Evolutionary conservation across 2,329 filamentous ascomycete genomes (phyloP), one percentile per base, ranked within the genome.

Genomic region (Pestalotiopsis sp.): DNA sequence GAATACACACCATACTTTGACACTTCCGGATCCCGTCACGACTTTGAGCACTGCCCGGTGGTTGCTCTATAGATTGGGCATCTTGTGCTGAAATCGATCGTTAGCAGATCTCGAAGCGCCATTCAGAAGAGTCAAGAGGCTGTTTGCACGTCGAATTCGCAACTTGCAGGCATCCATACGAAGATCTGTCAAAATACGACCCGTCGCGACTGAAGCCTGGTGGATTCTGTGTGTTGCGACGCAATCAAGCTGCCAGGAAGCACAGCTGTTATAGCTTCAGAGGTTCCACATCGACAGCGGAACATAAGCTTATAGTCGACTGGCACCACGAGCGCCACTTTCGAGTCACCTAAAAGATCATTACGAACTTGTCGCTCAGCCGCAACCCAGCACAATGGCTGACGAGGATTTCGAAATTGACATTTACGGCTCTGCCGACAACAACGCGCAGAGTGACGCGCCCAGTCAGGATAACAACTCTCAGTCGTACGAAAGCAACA

Each of bases 331-430:
- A 52, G 45, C 14, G 20, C 20, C 45, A n/a, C 45, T 9, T 52
- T 52, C 17, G 9, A 17, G 45, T n/a, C 45, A 52, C 5, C 20
- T 14, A 3, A 39, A 38, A 38, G 27, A 52, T 9, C 45, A 52
- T 6, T n/a, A 52, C n/a, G 20, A 17, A 52, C 20, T n/a, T 52
- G 20, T 52, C 6, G 7, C 7, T n/a, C 0, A 17, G 17, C 6
- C 7, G 20, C 17, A 9, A 9, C 45, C 20, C 59, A n/a, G 12
- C 59, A 76, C 70, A 65, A 92, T 92, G 90, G 88, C 90, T 74
- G 90, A 92, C 75, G 89, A 91, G 76, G 89, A 91, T 75, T 92
- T 91, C 79, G 90, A 92, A 74, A 91, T 92, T 81, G 90, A 92
- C 74, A 90, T 92, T 75, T 92, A 92, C 76, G 90, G 89, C 74